Evolutionary conservation across 2,329 filamentous ascomycete species (phyloP).

Genomic region (Phialemonium atrogriseum): DNA sequence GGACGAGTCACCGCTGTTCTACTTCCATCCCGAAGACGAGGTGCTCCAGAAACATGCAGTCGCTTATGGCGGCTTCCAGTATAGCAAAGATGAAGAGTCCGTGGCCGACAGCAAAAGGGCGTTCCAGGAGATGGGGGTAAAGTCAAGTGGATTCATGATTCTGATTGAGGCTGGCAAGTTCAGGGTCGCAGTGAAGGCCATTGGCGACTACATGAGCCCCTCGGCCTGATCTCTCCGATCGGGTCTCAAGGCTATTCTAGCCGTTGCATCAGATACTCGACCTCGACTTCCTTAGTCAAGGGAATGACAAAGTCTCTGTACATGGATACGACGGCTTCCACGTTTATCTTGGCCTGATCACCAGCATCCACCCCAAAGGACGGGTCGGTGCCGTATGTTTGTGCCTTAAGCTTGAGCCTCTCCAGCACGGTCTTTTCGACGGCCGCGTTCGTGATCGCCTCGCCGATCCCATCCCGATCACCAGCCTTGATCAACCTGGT

Average conservation of each 20-base stretch:
- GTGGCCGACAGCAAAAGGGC: slow-evolving; percentile 86
- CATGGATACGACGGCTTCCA: slow-evolving; percentile 83
- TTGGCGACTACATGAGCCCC: slow-evolving; percentile 64
- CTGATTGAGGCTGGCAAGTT: slow-evolving; percentile 77
- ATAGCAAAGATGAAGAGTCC: slow-evolving; percentile 72
- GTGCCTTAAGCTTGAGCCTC: slow-evolving; percentile 76
- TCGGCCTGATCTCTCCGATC: slow-evolving; percentile 21
- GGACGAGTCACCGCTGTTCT: slow-evolving; percentile 58
- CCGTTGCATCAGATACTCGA: slow-evolving; percentile 95
- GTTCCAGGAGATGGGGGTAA: slow-evolving; percentile 88
- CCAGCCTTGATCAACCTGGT: slow-evolving; percentile 72
- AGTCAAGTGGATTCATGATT: slow-evolving; percentile 75
- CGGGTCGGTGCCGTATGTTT: slow-evolving; percentile 89
- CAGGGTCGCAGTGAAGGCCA: slow-evolving; percentile 63
- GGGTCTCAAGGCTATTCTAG: slow-evolving; percentile 39
- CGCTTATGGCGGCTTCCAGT: slow-evolving; percentile 64
- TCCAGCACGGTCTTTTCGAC: slow-evolving; percentile 92
- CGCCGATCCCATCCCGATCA: slow-evolving; percentile 74
- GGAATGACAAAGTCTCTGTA: slow-evolving; percentile 93
- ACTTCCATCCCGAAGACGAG: slow-evolving; percentile 96
- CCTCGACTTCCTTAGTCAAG: slow-evolving; percentile 94
- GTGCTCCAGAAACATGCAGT: slow-evolving; percentile 68
- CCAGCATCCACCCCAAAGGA: slow-evolving; percentile 47
- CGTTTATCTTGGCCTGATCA: slow-evolving; percentile 74
- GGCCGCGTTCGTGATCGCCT: slow-evolving; percentile 79